These are phyloP conservation scores for Capsella bursapastoris DNA, from an alignment of 345 rosid genomes.

Conservation along the genomic window DNA sequence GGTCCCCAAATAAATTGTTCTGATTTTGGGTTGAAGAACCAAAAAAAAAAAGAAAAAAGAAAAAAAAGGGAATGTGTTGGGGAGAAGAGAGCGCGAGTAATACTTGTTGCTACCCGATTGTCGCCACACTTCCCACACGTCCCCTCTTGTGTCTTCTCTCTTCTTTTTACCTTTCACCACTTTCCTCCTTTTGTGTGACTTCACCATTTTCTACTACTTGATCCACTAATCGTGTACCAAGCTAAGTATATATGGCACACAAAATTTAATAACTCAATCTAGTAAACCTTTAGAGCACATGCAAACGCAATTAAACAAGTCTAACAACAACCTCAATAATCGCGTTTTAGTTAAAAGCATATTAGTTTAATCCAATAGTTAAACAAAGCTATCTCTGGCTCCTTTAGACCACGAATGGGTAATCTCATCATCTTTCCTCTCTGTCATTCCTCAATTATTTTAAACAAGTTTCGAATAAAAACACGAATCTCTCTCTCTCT, in stretches of 20 bases:
- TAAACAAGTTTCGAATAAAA: conserved; percentile 17
- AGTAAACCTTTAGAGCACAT: conserved; percentile 31
- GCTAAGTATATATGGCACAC: background rate
- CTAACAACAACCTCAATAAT: background rate
- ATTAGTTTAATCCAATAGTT: background rate
- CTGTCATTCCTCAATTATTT: conserved; percentile 25
- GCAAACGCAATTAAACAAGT: background rate
- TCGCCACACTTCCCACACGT: conserved; percentile 64
- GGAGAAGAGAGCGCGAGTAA: conserved; percentile 53
- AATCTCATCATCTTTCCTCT: conserved; percentile 2
- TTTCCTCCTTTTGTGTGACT: conserved; percentile 1
- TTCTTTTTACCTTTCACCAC: conserved; percentile 11
- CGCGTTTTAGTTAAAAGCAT: background rate
- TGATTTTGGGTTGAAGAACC: background rate
- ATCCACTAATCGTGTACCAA: background rate
- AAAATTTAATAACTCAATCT: conserved; percentile 19
- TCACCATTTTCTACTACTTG: background rate
- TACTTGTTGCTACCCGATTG: conserved; percentile 46
- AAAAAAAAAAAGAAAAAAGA: background rate
- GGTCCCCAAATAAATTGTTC: conserved; percentile 33
- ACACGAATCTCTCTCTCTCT: conserved; percentile 20
- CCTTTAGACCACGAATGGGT: conserved; percentile 37
- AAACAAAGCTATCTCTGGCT: conserved; percentile 35
- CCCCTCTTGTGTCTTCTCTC: conserved; percentile 34
- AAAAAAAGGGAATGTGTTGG: conserved; percentile 48